phyloP scores from a whole-genome alignment of 2,329 filamentous ascomycete genomes.

The Truncatella angustata region DNA sequence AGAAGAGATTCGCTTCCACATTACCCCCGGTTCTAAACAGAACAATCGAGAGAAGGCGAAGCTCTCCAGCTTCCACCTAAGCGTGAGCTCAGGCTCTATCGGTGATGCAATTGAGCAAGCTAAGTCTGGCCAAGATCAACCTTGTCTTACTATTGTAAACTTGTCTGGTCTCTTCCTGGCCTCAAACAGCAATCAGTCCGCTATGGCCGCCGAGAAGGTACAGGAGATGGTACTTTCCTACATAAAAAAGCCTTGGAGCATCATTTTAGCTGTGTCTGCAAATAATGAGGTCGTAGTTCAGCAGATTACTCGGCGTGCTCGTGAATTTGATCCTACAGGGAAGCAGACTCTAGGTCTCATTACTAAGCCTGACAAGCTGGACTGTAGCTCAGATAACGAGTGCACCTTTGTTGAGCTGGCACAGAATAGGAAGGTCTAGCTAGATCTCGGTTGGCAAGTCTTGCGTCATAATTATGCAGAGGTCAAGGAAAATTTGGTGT shows the following conservation, averaged over 20 bases:
- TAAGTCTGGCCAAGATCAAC: conserved; percentile 38
- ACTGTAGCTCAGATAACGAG: conserved; percentile 36
- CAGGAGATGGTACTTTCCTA: conserved; percentile 48
- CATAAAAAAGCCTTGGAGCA: conserved; percentile 52
- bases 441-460: conserved; percentile 51
- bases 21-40: conserved; percentile 29
- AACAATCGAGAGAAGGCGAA: conserved; percentile 21
- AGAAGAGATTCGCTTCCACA: conserved; percentile 29
- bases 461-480: conserved; percentile 29
- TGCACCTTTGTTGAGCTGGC: conserved; percentile 36
- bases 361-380: conserved; percentile 42
- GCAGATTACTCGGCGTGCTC: conserved; percentile 47
- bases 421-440: conserved; percentile 40
- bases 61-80: conserved; percentile 13
- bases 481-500: conserved; percentile 6
- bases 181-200: conserved; percentile 40
- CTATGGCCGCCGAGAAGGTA: conserved; percentile 40
- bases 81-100: conserved; percentile 15
- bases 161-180: conserved; percentile 53
- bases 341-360: conserved; percentile 45
- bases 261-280: conserved; percentile 57
- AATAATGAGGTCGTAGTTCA: conserved; percentile 57
- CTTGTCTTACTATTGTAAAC: conserved; percentile 56
- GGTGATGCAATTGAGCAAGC: conserved; percentile 33
- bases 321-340: conserved; percentile 29